Evolutionary conservation across 768 basidiomycete species (phyloP).

Genomic region (Suillus decipiens): DNA sequence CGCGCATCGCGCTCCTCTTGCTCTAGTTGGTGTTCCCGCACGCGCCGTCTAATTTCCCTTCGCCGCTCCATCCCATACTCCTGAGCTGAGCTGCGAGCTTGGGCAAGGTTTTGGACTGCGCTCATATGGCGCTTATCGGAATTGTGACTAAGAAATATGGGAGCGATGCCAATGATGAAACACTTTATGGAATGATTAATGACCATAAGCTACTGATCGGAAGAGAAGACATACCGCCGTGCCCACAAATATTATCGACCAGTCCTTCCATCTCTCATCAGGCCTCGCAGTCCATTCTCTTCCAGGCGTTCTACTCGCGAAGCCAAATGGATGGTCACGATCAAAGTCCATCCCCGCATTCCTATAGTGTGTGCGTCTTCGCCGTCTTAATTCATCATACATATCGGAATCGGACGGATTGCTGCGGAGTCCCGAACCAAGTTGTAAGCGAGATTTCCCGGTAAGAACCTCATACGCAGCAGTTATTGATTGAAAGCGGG

Average conservation of each 20-base stretch:
- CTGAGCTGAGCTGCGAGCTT: conserved; percentile 58
- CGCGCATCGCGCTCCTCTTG: conserved; percentile 2
- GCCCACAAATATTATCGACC: conserved; percentile 48
- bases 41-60: conserved; percentile 50
- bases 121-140: conserved; percentile 46
- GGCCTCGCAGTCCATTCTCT: conserved; percentile 34
- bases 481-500: conserved; percentile 64
- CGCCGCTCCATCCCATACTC: conserved; percentile 57
- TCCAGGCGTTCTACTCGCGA: conserved; percentile 10
- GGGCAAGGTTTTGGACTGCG: conserved; percentile 59
- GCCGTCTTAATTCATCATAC: conserved; percentile 52
- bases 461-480: conserved; percentile 63
- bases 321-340: conserved; percentile 28
- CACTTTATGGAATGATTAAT: conserved; percentile 32
- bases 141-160: conserved; percentile 39
- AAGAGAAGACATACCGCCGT: conserved; percentile 42
- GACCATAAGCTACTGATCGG: neutral
- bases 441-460: conserved; percentile 32
- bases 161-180: conserved; percentile 46
- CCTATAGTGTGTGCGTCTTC: conserved; percentile 40
- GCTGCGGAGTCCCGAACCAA: conserved; percentile 5
- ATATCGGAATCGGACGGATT: conserved; percentile 36
- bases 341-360: conserved; percentile 27
- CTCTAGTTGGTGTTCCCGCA: conserved; percentile 32
- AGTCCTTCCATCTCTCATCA: conserved; percentile 54